phyloP scores from a whole-genome alignment of 2,329 filamentous ascomycete genomes.

The Talaromyces funiculosus region DNA sequence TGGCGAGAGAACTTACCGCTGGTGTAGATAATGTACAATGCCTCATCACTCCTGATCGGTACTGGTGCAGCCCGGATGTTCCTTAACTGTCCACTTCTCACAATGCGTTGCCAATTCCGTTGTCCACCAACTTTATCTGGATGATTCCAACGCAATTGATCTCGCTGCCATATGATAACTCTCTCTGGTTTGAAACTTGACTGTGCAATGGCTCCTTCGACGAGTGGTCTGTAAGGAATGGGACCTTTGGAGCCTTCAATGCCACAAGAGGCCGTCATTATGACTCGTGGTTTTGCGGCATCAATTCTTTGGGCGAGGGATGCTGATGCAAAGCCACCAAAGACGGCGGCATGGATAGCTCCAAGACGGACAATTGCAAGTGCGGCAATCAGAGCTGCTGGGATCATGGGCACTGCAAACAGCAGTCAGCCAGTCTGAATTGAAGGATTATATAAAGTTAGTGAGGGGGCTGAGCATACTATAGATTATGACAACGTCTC shows the following conservation, averaged over 20 bases:
- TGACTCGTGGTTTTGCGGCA: slow-evolving; percentile 65
- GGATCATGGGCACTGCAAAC: slow-evolving; percentile 85
- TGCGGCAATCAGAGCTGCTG: slow-evolving; percentile 78
- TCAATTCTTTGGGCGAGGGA: slow-evolving; percentile 87
- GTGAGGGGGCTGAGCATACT: slow-evolving; percentile 58
- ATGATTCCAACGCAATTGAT: slow-evolving; percentile 67
- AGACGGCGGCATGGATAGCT: slow-evolving; percentile 85
- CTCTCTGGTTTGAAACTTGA: slow-evolving; percentile 66
- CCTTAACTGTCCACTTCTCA: slow-evolving; percentile 63
- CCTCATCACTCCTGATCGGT: slow-evolving; percentile 69
- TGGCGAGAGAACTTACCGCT: slow-evolving; percentile 44
- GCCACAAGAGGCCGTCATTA: slow-evolving; percentile 86
- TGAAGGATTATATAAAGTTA: no score
- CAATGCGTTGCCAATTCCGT: slow-evolving; percentile 71
- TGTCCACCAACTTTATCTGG: slow-evolving; percentile 63
- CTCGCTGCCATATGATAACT: slow-evolving; percentile 77
- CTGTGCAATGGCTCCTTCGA: slow-evolving; percentile 64
- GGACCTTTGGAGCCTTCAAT: slow-evolving; percentile 82
- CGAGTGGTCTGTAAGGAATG: slow-evolving; percentile 68
- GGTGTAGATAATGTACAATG: slow-evolving; percentile 87
- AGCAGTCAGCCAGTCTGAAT: neutral
- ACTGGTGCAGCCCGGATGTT: slow-evolving; percentile 68
- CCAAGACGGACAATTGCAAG: slow-evolving; percentile 76
- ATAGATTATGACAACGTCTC: slow-evolving; percentile 85
- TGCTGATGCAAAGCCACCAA: slow-evolving; percentile 79